These are phyloP conservation scores for Mucor velutinosus DNA, from an alignment of 371 early-diverging fungal genomes.

Conservation along the genomic window DNA sequence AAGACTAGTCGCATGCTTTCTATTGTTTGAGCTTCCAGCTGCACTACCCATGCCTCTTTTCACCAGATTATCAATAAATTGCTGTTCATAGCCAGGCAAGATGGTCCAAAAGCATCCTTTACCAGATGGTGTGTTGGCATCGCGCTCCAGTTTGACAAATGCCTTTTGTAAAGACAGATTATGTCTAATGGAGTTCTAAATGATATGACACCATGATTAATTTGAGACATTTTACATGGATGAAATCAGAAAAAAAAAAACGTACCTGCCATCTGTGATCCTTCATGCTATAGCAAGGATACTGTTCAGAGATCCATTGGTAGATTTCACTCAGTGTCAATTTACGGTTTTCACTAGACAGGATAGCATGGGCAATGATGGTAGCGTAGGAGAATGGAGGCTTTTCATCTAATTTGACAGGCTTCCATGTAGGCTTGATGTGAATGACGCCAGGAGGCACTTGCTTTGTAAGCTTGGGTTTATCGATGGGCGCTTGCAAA, in stretches of 20 bases:
- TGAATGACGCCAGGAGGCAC: conserved; percentile 17
- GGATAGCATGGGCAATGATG: conserved; percentile 91
- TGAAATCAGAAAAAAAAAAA: not conserved
- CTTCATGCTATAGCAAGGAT: conserved; percentile 77
- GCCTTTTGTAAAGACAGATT: conserved; percentile 88
- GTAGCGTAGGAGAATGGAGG: conserved; percentile 93
- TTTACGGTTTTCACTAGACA: conserved; percentile 67
- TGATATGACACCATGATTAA: not conserved
- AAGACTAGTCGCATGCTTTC: not conserved
- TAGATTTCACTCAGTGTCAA: conserved; percentile 94
- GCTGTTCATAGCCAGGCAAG: conserved; percentile 48
- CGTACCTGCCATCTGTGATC: conserved; percentile 84
- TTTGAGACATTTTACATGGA: not conserved
- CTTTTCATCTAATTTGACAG: conserved; percentile 51
- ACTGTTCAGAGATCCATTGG: conserved; percentile 81
- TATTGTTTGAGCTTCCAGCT: not conserved
- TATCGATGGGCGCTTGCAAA: not conserved
- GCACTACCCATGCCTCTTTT: conserved; percentile 5
- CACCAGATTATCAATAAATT: conserved; percentile 43
- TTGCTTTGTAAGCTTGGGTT: not conserved
- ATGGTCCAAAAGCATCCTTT: conserved; percentile 97
- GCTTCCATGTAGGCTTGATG: conserved; percentile 48
- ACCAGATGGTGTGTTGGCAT: conserved; percentile 80
- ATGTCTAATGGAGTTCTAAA: conserved; percentile 64
- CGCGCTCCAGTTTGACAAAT: conserved; percentile 61